These are phyloP conservation scores for Syzygium syzygioides DNA, from an alignment of 441 rosid species.

Conservation along the genomic window DNA sequence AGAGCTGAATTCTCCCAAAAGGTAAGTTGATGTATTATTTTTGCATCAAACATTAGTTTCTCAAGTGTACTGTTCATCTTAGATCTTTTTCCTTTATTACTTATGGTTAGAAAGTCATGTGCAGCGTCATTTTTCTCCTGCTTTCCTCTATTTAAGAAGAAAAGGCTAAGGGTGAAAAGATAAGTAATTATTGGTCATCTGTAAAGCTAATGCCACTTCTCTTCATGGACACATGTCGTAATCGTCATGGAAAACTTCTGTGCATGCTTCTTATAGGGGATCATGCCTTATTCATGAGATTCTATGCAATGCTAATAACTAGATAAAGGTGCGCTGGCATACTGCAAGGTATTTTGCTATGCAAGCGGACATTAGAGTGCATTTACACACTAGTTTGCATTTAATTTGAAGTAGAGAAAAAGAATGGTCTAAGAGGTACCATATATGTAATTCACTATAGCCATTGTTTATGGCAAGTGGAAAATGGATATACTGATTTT, in stretches of 20 bases:
- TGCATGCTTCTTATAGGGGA: neutral
- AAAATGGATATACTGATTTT: neutral
- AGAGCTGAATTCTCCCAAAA: constrained; percentile 82
- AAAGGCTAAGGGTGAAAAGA: neutral
- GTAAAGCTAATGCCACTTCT: neutral
- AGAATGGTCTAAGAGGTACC: neutral
- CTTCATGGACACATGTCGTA: neutral
- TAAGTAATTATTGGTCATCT: neutral
- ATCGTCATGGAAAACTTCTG: neutral
- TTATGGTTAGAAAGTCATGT: neutral
- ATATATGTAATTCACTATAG: neutral
- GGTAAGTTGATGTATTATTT: constrained; percentile 28
- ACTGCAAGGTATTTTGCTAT: neutral
- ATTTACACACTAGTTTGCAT: neutral
- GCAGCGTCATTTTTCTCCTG: neutral
- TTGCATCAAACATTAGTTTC: neutral
- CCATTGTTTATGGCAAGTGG: neutral
- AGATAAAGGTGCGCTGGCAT: neutral
- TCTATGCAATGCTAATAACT: neutral
- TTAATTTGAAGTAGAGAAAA: neutral
- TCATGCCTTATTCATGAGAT: neutral
- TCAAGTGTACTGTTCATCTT: neutral
- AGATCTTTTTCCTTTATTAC: neutral
- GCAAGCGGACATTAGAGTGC: neutral
- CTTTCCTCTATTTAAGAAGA: neutral